A percentile compares a stretch with the other conserved stretches of the same genome.
Conservation (phyloP, 352 stramenopile species). For the Phytophthora capsici region DNA sequence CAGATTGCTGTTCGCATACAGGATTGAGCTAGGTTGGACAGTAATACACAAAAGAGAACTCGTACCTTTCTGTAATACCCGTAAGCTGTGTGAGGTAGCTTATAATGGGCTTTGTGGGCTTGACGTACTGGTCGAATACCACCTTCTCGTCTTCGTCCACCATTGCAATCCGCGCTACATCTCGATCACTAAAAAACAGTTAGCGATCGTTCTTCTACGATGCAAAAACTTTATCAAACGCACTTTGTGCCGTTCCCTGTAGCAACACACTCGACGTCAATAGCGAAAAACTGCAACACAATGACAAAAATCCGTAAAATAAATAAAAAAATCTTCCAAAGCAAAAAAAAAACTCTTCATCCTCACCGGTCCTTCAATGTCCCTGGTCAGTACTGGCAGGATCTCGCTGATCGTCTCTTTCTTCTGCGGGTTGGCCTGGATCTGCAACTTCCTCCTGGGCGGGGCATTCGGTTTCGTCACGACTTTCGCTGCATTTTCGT, state of each 20-base stretch:
- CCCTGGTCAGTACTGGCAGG: conserved; percentile 71
- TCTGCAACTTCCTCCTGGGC: conserved; percentile 54
- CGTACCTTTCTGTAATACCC: conserved; percentile 79
- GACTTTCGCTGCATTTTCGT: conserved; percentile 26
- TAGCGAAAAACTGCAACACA: conserved; percentile 84
- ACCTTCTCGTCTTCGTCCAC: conserved; percentile 90
- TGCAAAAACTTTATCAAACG: conserved; percentile 12
- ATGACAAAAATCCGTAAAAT: not conserved
- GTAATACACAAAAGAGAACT: not conserved
- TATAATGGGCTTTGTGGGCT: conserved; percentile 84
- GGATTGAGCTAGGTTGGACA: too few species aligned
- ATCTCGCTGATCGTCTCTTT: conserved; percentile 83
- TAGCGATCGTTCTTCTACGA: not conserved
- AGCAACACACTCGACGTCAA: conserved; percentile 94
- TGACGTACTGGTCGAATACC: conserved; percentile 88
- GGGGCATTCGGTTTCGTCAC: conserved; percentile 3
- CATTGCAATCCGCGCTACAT: conserved; percentile 90
- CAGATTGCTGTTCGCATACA: conserved; percentile 69
- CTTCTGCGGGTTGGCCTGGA: conserved; percentile 72
- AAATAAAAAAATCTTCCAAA: not conserved
- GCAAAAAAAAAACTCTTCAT: conserved; percentile 4
- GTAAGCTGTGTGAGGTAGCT: conserved; percentile 94
- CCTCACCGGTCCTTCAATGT: conserved; percentile 78
- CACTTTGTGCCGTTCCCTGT: conserved; percentile 83
- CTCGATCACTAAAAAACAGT: conserved; percentile 69